Evolutionary conservation across 2,329 filamentous ascomycete genomes (phyloP).

Genomic region (Monosporascus sp.): DNA sequence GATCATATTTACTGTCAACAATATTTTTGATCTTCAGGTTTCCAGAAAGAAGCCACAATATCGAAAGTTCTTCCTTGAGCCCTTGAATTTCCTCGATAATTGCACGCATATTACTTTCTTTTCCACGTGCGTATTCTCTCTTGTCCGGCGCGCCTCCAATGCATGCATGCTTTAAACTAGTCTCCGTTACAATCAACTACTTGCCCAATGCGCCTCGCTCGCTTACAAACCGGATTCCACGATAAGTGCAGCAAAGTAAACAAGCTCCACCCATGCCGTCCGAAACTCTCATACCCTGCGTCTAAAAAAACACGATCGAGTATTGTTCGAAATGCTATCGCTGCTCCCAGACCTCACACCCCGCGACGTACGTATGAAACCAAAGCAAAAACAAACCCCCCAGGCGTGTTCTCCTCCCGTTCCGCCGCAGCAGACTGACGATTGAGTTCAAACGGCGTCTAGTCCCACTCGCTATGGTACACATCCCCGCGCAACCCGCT

Average conservation of each 20-base stretch:
- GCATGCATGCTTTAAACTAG: no score
- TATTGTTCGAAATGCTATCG: constrained; percentile 45
- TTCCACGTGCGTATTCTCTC: not conserved
- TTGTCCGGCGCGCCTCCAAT: not conserved
- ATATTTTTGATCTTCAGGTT: no score
- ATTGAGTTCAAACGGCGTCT: constrained; percentile 13
- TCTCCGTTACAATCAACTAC: no score
- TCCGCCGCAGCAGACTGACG: not conserved
- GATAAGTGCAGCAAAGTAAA: no score
- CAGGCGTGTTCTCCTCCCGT: not conserved
- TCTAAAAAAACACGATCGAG: no score
- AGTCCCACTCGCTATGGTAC: constrained; percentile 74
- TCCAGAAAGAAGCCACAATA: not conserved
- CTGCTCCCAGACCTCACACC: constrained; percentile 63
- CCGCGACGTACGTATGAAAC: constrained; percentile 53
- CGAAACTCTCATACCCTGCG: not conserved
- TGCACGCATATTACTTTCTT: not conserved
- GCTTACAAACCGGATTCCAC: no score
- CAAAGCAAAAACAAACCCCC: constrained; percentile 2
- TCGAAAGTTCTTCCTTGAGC: not conserved
- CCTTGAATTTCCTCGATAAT: not conserved
- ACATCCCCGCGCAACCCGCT: constrained; percentile 53
- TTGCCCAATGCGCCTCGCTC: no score
- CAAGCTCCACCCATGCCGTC: no score
- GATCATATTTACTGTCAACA: no score